Base-by-base conservation (phyloP, 805 yeast genomes). In the Kodamaea restingae region DNA sequence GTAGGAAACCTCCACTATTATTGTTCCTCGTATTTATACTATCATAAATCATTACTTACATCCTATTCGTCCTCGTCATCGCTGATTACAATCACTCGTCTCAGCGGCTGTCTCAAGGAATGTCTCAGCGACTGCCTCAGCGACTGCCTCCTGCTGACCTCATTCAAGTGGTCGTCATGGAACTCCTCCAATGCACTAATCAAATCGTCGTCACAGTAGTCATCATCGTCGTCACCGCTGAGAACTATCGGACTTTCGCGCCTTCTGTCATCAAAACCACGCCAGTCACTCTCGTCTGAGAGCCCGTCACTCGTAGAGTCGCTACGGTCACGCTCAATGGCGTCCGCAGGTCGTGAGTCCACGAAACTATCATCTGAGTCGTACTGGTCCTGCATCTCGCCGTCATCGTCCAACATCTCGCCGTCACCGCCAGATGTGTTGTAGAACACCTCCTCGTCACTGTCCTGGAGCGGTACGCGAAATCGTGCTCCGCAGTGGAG, bases 401-500 rank as follows among this genome's bases (percentile, higher is more conserved):
- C 66, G 34, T 57, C 55, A 15, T 58, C 63, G 24, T 26, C 27
- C n/a, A 14, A 11, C 20, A 18, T 11, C 7, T 30, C 35, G 8
- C 31, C 40, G 15, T 28, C 21, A 6, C n/a, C 21, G 21, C 18
- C 40, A n/a, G 29, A 11, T 14, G 37, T 39, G 24, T 39, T 32
- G 34, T 39, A 39, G 20, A 27, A 39, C 4, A 38, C 35, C 32
- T 60, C 68, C 14, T 63, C 68, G 20, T 65, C 70, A 4, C 60
- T 67, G 29, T 67, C 71, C 35, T 58, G 56, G 17, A 61, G 60
- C 2, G 67, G 56, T 6, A 52, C 46, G 17, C 69, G 51, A 44
- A 82, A 71, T 22, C 77, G 55, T 41, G 76, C 61, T 4, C 83
- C 82, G 57, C 93, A 84, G 50, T 84, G 83, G 4, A 76, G 68